phyloP scores from a whole-genome alignment of 768 basidiomycete species.

The Tephrocybe rancida region DNA sequence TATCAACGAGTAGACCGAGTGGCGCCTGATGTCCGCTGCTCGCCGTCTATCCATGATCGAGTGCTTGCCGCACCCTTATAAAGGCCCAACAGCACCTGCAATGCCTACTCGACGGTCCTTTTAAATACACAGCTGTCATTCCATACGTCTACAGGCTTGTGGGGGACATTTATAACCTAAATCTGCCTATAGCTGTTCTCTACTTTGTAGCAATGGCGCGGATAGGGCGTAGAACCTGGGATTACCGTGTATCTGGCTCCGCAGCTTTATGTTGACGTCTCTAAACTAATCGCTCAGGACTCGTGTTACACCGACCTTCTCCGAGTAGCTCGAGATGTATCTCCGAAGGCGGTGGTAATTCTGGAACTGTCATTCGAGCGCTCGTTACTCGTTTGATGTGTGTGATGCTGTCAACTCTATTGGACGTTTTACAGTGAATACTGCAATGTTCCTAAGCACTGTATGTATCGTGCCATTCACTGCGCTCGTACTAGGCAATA shows the following conservation, averaged over 20 bases:
- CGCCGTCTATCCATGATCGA: too few species aligned
- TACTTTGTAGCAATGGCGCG: constrained; percentile 10
- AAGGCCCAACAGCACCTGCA: too few species aligned
- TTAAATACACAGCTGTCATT: constrained; percentile 8
- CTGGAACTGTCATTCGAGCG: constrained; percentile 1
- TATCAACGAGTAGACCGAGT: too few species aligned
- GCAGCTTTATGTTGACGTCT: constrained; percentile 6
- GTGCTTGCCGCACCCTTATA: too few species aligned
- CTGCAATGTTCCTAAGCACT: background rate
- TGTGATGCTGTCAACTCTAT: constrained; percentile 9
- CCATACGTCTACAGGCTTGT: constrained; percentile 10
- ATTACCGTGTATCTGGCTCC: constrained; percentile 15
- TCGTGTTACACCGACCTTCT: background rate
- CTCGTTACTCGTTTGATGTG: constrained; percentile 8
- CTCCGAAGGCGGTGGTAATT: constrained; percentile 9
- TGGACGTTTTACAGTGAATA: constrained; percentile 1
- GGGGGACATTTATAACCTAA: constrained; percentile 12
- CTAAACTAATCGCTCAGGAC: too few species aligned
- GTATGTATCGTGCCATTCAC: too few species aligned
- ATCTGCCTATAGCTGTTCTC: constrained; percentile 12
- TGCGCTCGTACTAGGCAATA: background rate
- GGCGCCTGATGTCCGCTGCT: too few species aligned
- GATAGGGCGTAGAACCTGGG: constrained; percentile 17
- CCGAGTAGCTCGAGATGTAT: constrained; percentile 11
- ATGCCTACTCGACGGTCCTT: too few species aligned